Evolutionary conservation across 2,329 filamentous ascomycete genomes (phyloP).

Genomic region (Botrytis aclada): DNA sequence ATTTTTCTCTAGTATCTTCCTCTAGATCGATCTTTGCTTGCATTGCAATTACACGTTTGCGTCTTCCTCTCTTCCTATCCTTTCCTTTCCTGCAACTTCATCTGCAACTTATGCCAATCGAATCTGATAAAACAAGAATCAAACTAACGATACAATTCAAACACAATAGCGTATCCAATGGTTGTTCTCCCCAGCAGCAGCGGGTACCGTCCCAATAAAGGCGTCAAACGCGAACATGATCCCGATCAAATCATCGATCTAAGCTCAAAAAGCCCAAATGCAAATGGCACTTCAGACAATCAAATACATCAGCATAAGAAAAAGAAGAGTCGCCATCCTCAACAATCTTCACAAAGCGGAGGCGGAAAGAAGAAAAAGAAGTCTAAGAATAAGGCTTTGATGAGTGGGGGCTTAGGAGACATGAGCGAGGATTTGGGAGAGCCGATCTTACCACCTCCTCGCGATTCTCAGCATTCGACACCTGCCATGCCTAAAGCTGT

Average conservation of each 20-base stretch:
- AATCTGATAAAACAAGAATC: background rate
- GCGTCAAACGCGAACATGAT: slow-evolving; percentile 5
- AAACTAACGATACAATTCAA: background rate
- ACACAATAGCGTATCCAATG: background rate
- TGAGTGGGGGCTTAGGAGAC: slow-evolving; percentile 1
- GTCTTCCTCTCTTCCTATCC: background rate
- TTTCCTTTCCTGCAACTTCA: background rate
- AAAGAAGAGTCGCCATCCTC: background rate
- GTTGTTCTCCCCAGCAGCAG: background rate
- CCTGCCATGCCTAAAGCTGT: background rate
- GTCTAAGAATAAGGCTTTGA: background rate
- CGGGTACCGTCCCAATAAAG: background rate
- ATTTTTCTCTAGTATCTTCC: background rate
- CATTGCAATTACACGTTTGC: background rate
- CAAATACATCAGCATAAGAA: background rate
- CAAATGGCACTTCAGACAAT: background rate
- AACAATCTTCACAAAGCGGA: background rate
- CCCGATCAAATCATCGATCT: background rate
- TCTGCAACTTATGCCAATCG: background rate
- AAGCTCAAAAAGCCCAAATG: background rate
- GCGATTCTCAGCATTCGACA: background rate
- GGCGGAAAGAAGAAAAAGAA: background rate
- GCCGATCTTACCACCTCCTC: background rate
- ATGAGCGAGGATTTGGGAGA: slow-evolving; percentile 3
- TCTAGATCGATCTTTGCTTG: background rate